Evolutionary conservation across 352 stramenopile genomes (phyloP).

Genomic region (Phytophthora niederhauseri): DNA sequence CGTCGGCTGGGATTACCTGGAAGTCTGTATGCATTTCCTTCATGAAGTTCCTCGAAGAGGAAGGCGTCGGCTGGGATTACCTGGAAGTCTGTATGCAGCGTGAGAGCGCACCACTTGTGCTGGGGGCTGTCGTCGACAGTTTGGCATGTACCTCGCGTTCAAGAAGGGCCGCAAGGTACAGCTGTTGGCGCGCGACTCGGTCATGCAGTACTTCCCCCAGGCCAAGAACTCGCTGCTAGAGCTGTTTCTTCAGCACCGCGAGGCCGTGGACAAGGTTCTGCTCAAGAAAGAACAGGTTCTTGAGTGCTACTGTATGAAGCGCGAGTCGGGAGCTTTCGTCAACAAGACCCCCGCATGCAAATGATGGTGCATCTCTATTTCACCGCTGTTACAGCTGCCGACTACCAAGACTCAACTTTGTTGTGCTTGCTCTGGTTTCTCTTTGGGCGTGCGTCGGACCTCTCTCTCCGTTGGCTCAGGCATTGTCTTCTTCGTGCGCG

Average conservation of each 20-base stretch:
- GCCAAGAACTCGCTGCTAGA: conserved; percentile 28
- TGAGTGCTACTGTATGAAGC: conserved; percentile 17
- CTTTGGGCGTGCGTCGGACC: not conserved
- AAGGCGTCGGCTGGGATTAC: conserved; percentile 9
- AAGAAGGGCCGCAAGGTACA: conserved; percentile 16
- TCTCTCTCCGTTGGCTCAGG: not conserved
- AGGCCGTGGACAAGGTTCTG: conserved; percentile 7
- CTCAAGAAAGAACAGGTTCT: conserved; percentile 25
- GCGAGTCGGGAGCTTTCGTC: conserved; percentile 6
- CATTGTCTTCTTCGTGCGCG: not conserved
- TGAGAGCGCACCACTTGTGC: conserved; percentile 1
- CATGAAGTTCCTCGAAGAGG: conserved; percentile 17
- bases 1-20: conserved; percentile 5
- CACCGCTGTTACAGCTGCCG: not conserved
- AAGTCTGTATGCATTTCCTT: conserved; percentile 29
- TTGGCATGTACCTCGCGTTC: conserved; percentile 32
- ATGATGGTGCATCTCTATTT: conserved; percentile 24
- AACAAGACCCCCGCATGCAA: conserved; percentile 10
- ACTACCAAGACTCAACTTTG: conserved; percentile 30
- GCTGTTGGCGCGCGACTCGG: conserved; percentile 17
- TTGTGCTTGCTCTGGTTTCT: conserved; percentile 29
- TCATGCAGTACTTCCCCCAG: conserved; percentile 29
- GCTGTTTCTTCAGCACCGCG: conserved; percentile 15
- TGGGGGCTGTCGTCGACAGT: conserved; percentile 28
- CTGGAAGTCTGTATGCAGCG: conserved; percentile 24